A percentile compares a stretch with the other conserved stretches of the same genome.
Evolutionary conservation across 257 asterid species (phyloP).

Genomic region (Agastache rugosa): DNA sequence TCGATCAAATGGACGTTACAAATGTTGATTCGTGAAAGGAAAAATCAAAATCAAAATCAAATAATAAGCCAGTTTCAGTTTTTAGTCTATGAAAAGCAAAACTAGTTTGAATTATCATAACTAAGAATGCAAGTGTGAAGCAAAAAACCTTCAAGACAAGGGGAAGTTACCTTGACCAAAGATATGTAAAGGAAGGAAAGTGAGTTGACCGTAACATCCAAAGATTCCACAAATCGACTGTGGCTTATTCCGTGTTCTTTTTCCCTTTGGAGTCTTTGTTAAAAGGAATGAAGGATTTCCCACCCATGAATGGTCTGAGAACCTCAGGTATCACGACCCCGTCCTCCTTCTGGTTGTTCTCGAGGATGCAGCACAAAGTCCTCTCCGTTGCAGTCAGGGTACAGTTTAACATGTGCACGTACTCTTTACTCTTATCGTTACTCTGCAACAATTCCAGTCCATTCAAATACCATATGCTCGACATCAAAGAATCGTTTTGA

Average conservation of each 20-base stretch:
- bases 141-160: constrained; percentile 8
- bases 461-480: not conserved
- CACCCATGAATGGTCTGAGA: constrained; percentile 71
- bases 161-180: constrained; percentile 16
- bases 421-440: constrained; percentile 74
- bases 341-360: constrained; percentile 85
- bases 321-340: constrained; percentile 89
- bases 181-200: too few species aligned
- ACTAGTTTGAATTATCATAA: not conserved
- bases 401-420: constrained; percentile 89
- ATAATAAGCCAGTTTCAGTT: not conserved
- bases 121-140: not conserved
- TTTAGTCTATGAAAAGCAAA: not conserved
- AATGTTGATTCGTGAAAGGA: not conserved
- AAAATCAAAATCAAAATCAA: not conserved
- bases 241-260: constrained; percentile 52
- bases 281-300: constrained; percentile 75
- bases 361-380: constrained; percentile 88
- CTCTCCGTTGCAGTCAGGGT: constrained; percentile 97
- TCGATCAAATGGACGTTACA: not conserved
- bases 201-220: too few species aligned
- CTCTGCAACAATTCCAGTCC: constrained; percentile 55
- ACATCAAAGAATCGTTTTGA: not conserved
- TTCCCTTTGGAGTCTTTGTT: constrained; percentile 69
- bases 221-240: not conserved